Base-by-base conservation (phyloP, 2,329 filamentous ascomycete genomes). In the Dactylellina cionopaga region DNA sequence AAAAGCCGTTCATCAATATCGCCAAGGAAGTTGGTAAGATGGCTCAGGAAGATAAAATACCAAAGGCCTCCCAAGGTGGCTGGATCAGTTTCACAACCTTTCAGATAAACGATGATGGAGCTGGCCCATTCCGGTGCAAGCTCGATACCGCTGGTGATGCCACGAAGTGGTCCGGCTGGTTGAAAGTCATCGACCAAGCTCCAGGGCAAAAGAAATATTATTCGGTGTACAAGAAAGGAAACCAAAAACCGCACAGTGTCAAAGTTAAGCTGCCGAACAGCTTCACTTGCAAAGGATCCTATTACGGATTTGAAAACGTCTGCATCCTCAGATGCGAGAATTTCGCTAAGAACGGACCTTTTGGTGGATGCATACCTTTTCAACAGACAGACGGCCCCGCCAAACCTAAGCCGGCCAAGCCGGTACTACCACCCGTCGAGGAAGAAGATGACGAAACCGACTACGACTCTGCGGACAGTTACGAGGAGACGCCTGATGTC, bases 301-400 rank as follows among this genome's bases (percentile, higher is more conserved):
- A 86, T 4, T 86, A 85, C 7, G 87, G 86, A 29, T 82, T 87
- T 79, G 78, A 81, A 37, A 86, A 86, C 75, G 83, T 88, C 75
- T 89, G 87, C 80, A 83, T 89, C 75, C 85, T 89, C 51, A 83
- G 86, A 19, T 88, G 86, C 80, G 80, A 87, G 81, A 89, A 89
- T 79, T 82, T 81, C 0, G 86, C 31, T 6, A 35, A 35, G 31
- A n/a, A n/a, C n/a, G n/a, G n/a, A n/a, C n/a, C n/a, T n/a, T n/a
- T n/a, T n/a, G n/a, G n/a, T n/a, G n/a, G n/a, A n/a, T n/a, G n/a
- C n/a, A n/a, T n/a, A n/a, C n/a, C n/a, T n/a, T n/a, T n/a, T n/a
- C n/a, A n/a, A n/a, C n/a, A n/a, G n/a, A n/a, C n/a, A n/a, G n/a
- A n/a, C n/a, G n/a, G n/a, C n/a, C n/a, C n/a, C n/a, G n/a, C n/a